phyloP scores from a whole-genome alignment of 1,284 basidiomycete species.

The Cryptococcus sp. region DNA sequence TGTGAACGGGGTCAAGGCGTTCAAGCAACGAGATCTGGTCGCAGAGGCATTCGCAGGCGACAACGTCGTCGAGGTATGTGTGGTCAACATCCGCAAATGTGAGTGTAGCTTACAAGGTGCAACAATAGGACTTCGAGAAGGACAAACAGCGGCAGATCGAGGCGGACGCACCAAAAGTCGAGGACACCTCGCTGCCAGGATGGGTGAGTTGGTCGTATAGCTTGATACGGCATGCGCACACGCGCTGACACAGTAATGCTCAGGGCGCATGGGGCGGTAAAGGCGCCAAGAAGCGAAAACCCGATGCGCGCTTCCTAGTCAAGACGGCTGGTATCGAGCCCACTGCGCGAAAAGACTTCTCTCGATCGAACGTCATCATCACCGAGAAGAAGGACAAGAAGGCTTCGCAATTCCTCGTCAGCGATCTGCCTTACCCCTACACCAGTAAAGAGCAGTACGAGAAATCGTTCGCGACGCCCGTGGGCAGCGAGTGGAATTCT shows the following conservation, averaged over 20 bases:
- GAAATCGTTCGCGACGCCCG: slow-evolving; percentile 72
- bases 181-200: slow-evolving; percentile 89
- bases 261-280: slow-evolving; percentile 90
- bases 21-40: slow-evolving; percentile 74
- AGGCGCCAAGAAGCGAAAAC: slow-evolving; percentile 58
- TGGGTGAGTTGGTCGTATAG: slow-evolving; percentile 67
- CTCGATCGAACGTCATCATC: slow-evolving; percentile 86
- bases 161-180: slow-evolving; percentile 77
- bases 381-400: slow-evolving; percentile 94
- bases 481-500: slow-evolving; percentile 94
- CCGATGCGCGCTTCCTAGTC: slow-evolving; percentile 66
- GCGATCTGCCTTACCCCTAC: slow-evolving; percentile 91
- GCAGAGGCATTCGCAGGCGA: slow-evolving; percentile 95
- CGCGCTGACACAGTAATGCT: slow-evolving; percentile 2
- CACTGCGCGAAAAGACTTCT: slow-evolving; percentile 75
- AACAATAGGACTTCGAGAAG: slow-evolving; percentile 73
- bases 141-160: slow-evolving; percentile 77
- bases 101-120: not conserved
- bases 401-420: slow-evolving; percentile 80
- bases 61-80: slow-evolving; percentile 79
- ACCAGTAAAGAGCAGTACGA: slow-evolving; percentile 89
- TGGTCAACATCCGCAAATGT: not conserved
- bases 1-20: slow-evolving; percentile 40
- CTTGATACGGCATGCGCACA: not conserved
- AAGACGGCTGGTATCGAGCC: slow-evolving; percentile 79